Evolutionary conservation across 2,329 filamentous ascomycete species (phyloP).

Genomic region (Dactylellina haptotyla): DNA sequence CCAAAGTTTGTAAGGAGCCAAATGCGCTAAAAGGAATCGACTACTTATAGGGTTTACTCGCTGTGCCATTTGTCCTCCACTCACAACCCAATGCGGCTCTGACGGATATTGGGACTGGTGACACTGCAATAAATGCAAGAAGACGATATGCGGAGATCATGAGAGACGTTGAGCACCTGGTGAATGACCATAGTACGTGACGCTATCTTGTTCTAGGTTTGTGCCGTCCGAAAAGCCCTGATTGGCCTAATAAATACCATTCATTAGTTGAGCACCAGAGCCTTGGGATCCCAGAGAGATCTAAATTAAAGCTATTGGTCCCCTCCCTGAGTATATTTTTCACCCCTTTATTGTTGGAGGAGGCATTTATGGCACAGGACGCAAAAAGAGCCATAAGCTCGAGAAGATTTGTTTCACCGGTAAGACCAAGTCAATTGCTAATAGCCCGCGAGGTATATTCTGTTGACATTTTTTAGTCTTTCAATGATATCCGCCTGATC

Average conservation of each 20-base stretch:
- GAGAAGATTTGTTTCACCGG: conserved; percentile 86
- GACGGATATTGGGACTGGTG: conserved; percentile 72
- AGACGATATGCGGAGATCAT: conserved; percentile 94
- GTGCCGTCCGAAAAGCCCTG: too few relatives aligned
- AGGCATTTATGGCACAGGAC: conserved; percentile 93
- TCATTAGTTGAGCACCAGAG: conserved; percentile 75
- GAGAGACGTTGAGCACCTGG: conserved; percentile 88
- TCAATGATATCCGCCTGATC: conserved; percentile 93
- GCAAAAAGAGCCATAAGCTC: conserved; percentile 84
- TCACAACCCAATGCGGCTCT: conserved; percentile 92
- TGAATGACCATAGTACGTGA: conserved; percentile 84
- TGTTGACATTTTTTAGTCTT: conserved; percentile 66
- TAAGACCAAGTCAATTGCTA: too few relatives aligned
- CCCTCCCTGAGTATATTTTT: conserved; percentile 94
- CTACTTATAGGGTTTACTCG: conserved; percentile 75
- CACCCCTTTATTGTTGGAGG: conserved; percentile 83
- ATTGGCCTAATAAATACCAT: neutral
- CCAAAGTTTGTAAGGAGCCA: too few relatives aligned
- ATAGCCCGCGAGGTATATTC: too few relatives aligned
- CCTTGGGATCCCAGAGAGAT: conserved; percentile 73
- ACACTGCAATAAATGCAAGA: conserved; percentile 81
- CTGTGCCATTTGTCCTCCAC: conserved; percentile 94
- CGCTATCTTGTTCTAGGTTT: neutral
- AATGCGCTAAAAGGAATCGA: neutral
- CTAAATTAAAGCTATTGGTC: conserved; percentile 91